A percentile compares a stretch with the other conserved stretches of the same genome.
Conservation (phyloP, 352 stramenopile genomes). For the Phytopythium montanum region DNA sequence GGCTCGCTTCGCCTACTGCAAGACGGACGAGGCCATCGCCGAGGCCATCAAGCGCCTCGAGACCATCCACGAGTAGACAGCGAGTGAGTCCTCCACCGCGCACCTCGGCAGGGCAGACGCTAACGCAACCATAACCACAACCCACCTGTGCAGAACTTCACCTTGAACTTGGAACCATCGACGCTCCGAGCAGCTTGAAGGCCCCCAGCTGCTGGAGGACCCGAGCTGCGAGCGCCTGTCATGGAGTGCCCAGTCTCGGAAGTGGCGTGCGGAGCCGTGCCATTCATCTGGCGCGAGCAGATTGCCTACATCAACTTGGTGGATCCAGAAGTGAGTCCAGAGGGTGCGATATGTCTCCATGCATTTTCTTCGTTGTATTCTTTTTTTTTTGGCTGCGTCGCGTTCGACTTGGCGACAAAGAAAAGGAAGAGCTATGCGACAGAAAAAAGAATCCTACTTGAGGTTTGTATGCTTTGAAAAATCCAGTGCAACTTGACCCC, state of each 20-base stretch:
- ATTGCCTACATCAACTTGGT: too few species aligned
- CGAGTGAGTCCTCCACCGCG: background rate
- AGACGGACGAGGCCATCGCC: constrained; percentile 91
- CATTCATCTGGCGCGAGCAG: too few species aligned
- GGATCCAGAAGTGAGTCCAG: background rate
- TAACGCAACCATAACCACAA: background rate
- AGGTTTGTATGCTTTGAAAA: background rate
- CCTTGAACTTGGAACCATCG: background rate
- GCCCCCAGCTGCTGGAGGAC: background rate
- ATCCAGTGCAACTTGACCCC: background rate
- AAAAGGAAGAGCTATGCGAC: background rate
- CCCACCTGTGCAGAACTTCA: background rate
- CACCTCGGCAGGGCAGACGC: background rate
- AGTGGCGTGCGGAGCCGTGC: background rate
- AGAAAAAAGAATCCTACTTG: constrained; percentile 3
- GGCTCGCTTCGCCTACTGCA: constrained; percentile 96
- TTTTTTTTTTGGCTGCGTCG: background rate
- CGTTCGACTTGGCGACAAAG: background rate
- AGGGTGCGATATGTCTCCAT: too few species aligned
- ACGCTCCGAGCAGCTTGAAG: background rate
- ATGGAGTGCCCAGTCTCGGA: background rate
- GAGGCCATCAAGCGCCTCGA: constrained; percentile 78
- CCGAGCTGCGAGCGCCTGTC: background rate
- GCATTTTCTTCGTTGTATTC: background rate
- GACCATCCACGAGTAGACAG: constrained; percentile 21